phyloP scores from a whole-genome alignment of 306 rosid genomes.

The Corylus americana region DNA sequence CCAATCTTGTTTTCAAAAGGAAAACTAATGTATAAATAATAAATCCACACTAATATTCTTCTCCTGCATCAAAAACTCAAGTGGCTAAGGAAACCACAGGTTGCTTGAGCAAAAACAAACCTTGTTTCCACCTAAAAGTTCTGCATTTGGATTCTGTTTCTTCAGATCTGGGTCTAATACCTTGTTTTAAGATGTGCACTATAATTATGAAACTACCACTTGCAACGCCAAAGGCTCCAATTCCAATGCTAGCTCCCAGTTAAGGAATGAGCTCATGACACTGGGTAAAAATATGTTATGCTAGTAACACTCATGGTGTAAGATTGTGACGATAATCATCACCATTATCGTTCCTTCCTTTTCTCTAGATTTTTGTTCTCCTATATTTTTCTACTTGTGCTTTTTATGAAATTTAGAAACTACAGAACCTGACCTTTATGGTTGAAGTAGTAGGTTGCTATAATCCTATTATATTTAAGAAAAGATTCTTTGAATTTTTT shows the following conservation, averaged over 20 bases:
- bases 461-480: slow-evolving; percentile 16
- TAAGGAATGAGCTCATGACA: not conserved
- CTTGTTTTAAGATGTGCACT: not conserved
- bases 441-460: not conserved
- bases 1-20: no score
- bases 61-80: not conserved
- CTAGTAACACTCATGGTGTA: not conserved
- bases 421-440: slow-evolving; percentile 9
- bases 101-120: not conserved
- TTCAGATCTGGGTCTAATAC: not conserved
- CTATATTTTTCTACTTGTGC: not conserved
- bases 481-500: slow-evolving; percentile 11
- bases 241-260: not conserved
- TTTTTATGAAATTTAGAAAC: not conserved
- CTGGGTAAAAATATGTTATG: not conserved
- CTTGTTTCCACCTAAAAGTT: not conserved
- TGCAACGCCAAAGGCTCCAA: slow-evolving; percentile 2
- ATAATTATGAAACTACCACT: not conserved
- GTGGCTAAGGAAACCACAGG: not conserved
- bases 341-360: not conserved
- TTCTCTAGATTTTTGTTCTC: not conserved
- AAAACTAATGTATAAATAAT: no score
- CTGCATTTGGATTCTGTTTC: not conserved
- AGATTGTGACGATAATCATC: not conserved
- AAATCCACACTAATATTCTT: no score